Conservation (phyloP, 225 moss, liverwort and hornwort genomes). For the Thuidium tamariscinum region DNA sequence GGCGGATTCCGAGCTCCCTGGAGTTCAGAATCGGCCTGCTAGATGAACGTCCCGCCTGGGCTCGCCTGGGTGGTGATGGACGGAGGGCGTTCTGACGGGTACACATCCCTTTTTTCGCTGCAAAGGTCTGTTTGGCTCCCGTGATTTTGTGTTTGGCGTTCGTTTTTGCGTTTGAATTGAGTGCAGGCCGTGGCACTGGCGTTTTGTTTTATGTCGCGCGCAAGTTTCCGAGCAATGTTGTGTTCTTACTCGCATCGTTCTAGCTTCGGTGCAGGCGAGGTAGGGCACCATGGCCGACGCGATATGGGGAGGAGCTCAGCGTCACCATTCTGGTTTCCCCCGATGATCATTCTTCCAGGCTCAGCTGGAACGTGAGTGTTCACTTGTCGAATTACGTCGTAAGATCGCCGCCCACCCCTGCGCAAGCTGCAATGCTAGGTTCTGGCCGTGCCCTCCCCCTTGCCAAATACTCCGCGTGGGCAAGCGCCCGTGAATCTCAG, state of each 20-base stretch:
- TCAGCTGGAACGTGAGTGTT: constrained; percentile 30
- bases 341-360: not conserved
- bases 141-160: not conserved
- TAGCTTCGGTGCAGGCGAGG: not conserved
- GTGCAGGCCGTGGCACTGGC: not conserved
- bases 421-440: constrained; percentile 47
- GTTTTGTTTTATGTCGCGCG: not conserved
- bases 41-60: not conserved
- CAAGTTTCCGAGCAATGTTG: not conserved
- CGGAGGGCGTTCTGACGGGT: not conserved
- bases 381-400: constrained; percentile 50
- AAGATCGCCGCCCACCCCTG: constrained; percentile 2
- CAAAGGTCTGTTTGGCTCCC: not conserved
- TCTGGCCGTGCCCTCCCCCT: constrained; percentile 45
- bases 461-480: constrained; percentile 57
- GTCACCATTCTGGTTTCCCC: constrained; percentile 36
- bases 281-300: constrained; percentile 9
- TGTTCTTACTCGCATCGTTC: not conserved
- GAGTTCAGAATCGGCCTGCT: accelerated
- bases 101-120: not conserved
- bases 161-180: not conserved
- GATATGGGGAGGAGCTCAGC: constrained; percentile 44
- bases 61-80: not conserved
- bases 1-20: not conserved
- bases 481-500: constrained; percentile 31